Evolutionary conservation across 208 protist genomes (phyloP).

Genomic region (Naegleria gruberi): DNA sequence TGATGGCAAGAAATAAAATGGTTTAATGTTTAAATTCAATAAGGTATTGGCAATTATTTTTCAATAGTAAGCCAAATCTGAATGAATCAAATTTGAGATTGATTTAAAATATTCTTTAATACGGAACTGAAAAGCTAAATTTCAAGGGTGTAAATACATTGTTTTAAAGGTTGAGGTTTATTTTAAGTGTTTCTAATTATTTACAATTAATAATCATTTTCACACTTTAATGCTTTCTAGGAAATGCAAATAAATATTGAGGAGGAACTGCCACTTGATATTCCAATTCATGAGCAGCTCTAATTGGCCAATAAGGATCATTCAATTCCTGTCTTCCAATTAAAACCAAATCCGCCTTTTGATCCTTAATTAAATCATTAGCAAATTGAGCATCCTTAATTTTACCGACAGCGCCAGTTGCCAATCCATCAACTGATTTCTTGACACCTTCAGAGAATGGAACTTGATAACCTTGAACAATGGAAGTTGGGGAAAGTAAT

Average conservation of each 20-base stretch:
- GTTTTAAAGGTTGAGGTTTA: too few species aligned
- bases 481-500: background rate
- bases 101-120: too few species aligned
- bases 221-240: too few species aligned
- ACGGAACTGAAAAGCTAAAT: too few species aligned
- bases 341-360: constrained; percentile 32
- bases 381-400: constrained; percentile 29
- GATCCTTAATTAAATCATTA: constrained; percentile 32
- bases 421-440: constrained; percentile 19
- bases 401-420: constrained; percentile 32
- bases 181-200: too few species aligned
- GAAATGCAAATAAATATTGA: constrained; percentile 35
- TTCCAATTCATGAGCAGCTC: constrained; percentile 30
- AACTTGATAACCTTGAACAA: constrained; percentile 27
- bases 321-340: constrained; percentile 29
- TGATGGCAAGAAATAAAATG: background rate
- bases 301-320: constrained; percentile 40
- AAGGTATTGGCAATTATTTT: too few species aligned
- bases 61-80: too few species aligned
- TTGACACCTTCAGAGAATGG: constrained; percentile 35
- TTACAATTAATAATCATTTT: too few species aligned
- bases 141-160: too few species aligned
- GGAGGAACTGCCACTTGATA: constrained; percentile 25
- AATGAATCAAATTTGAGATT: too few species aligned
- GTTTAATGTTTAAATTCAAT: too few species aligned